Evolutionary conservation across 2,329 filamentous ascomycete species (phyloP), one percentile per base, ranked within the genome.

Genomic region (Ciborinia camelliae): DNA sequence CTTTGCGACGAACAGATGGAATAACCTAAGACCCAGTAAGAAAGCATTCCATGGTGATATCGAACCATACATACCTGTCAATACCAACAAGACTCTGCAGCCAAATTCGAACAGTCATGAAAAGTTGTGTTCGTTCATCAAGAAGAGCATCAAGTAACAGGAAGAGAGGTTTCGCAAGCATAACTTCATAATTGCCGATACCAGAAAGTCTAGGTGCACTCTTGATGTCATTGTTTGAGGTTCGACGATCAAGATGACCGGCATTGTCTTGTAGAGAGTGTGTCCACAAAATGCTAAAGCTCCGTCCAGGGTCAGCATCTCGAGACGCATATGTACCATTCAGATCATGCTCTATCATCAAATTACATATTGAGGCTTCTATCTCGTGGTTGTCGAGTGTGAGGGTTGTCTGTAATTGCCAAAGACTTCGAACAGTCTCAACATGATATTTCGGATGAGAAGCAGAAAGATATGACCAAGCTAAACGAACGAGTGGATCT

Each of bases 391-490:
- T 87, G 1, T 83, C 79, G 47, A 82, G 79, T 1, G 88, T 85
- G 15, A 96, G 83, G 0, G 87, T 84, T 30, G 83, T 85, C 71
- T 98, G 92, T 60, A 99, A 79, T 69, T 92, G 87, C 91, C 95
- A 96, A 47, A 99, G 79, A 70, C 87, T 89, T 65, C 90, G 87
- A 10, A 96, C 91, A 23, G 92, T 89, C 78, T 99, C 96, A 39
- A 99, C 93, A 73, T 98, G 95, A 70, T 94, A 96, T 74, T 97
- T 97, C 0, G 93, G 92, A 68, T 89, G 88, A 15, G 87, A 82
- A n/a, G 91, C 88, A 0, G 92, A 90, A 47, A 99, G 78, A 72
- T 91, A 92, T 6, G 80, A 76, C 95, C 95, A 99, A 0, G 94
- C 82, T 64, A 88, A 84, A 1, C 81, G 81, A 20, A 95, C 87